Conservation (phyloP, 2,329 filamentous ascomycete genomes). For the Diaporthe ampelina region DNA sequence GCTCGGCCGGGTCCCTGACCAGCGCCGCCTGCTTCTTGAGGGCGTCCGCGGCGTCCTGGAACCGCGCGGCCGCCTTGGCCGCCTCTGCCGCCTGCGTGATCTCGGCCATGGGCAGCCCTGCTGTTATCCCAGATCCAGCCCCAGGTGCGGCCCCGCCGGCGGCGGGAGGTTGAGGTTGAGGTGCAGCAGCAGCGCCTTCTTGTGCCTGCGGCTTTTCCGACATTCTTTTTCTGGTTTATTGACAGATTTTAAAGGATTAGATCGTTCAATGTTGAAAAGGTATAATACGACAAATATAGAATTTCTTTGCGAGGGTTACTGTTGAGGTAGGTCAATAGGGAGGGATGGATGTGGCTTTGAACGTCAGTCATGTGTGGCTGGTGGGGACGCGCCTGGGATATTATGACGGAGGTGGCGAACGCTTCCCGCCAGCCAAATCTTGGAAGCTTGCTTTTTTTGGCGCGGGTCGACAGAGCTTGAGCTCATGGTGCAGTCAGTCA, state of each 20-base stretch:
- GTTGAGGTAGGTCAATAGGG: neutral
- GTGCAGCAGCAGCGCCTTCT: conserved; percentile 18
- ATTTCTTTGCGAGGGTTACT: neutral
- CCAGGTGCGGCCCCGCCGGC: neutral
- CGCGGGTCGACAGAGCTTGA: neutral
- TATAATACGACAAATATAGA: neutral
- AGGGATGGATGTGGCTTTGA: neutral
- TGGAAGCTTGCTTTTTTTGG: conserved; percentile 12
- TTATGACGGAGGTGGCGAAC: conserved; percentile 38
- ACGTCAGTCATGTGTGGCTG: conserved; percentile 32
- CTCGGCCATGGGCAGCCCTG: conserved; percentile 22
- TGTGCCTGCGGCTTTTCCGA: conserved; percentile 30
- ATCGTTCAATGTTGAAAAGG: too few species aligned
- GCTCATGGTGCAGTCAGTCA: conserved; percentile 9
- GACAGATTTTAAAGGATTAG: too few species aligned
- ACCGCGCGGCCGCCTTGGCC: conserved; percentile 36
- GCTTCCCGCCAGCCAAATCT: neutral
- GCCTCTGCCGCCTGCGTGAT: conserved; percentile 35
- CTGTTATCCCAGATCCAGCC: neutral
- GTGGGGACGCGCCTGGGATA: conserved; percentile 9
- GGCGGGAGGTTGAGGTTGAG: neutral
- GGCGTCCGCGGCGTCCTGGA: conserved; percentile 40
- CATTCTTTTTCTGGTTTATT: neutral
- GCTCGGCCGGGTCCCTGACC: conserved; percentile 35
- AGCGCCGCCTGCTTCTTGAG: conserved; percentile 40